Evolutionary conservation across 116 monocot species (phyloP), one percentile per base, ranked within the genome.

Genomic region (Trichopus zeylanicus): DNA sequence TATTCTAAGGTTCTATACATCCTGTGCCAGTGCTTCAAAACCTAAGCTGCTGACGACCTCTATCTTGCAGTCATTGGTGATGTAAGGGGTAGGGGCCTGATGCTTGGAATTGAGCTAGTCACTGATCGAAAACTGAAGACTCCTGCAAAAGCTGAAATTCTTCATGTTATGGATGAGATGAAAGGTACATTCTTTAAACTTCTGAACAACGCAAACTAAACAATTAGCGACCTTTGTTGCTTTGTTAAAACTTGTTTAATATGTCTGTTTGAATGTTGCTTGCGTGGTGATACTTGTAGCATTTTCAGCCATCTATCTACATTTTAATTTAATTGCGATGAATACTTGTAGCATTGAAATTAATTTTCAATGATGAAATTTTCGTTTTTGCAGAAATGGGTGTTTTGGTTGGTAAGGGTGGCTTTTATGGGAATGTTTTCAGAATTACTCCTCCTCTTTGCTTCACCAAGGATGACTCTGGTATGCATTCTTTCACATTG

Each of bases 391-490:
- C 76, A 93, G 93, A 86, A 0, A 86, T 89, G 82, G 93, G 93
- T 12, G 89, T 94, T 3, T 74, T 94, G 61, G 78, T 94, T 32
- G 93, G 93, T 0, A 94, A 89, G 65, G 93, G 93, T 35, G 93
- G 93, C 18, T 79, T 70, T 51, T 69, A 75, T 54, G 93, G 89
- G 28, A 94, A 94, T 70, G 85, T 94, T 42, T 86, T 94, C 70
- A 76, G 93, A 64, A 69, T 94, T 34, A 94, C 93, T 27, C 93
- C 93, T 48, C 93, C 93, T 55, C 85, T 89, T 26, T 94, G 93
- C 70, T 94, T 94, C 76, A 75, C 83, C 56, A 94, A 86, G 74
- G 93, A 82, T 48, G 93, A 94, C 76, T 48, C 86, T 12, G 89
- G 89, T 86, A 56, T 26, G 47, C 7, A 1, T 15, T n/a, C 28